A percentile compares a stretch with the other conserved stretches of the same genome.
Conservation (phyloP, 768 basidiomycete species). For the Russula foetens region DNA sequence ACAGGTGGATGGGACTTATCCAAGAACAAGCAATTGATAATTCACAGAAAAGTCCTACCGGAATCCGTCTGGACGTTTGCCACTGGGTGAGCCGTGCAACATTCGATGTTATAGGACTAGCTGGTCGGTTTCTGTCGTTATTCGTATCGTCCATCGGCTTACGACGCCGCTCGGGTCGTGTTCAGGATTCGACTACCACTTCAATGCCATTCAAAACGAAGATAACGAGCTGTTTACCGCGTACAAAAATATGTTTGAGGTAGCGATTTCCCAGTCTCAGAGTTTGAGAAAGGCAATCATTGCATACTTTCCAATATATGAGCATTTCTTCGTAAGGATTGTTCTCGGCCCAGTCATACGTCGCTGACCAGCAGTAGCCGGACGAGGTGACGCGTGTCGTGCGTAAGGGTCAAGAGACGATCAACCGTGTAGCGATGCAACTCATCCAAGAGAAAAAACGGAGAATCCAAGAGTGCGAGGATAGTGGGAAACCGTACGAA, state of each 20-base stretch:
- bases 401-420: slow-evolving; percentile 49
- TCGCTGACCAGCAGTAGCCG: slow-evolving; percentile 35
- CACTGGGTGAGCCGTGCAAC: slow-evolving; percentile 79
- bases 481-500: slow-evolving; percentile 39
- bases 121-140: slow-evolving; percentile 40
- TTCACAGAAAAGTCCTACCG: slow-evolving; percentile 16
- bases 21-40: slow-evolving; percentile 26
- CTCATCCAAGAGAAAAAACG: slow-evolving; percentile 74
- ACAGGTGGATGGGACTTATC: slow-evolving; percentile 51
- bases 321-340: slow-evolving; percentile 46
- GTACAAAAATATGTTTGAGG: slow-evolving; percentile 80
- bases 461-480: slow-evolving; percentile 55
- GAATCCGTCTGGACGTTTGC: slow-evolving; percentile 56
- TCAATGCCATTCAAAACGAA: slow-evolving; percentile 75
- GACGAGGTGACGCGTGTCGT: slow-evolving; percentile 43
- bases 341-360: not conserved
- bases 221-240: slow-evolving; percentile 71
- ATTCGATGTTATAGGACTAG: slow-evolving; percentile 88
- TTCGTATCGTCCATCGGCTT: not conserved
- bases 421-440: slow-evolving; percentile 61
- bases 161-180: not conserved
- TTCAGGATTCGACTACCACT: slow-evolving; percentile 77
- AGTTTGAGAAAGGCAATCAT: slow-evolving; percentile 39
- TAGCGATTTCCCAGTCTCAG: slow-evolving; percentile 51
- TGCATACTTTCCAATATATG: slow-evolving; percentile 52